Percentiles rank a stretch among this genome's conserved stretches.
Conservation (phyloP, 257 asterid species). For the Verbena officinalis region DNA sequence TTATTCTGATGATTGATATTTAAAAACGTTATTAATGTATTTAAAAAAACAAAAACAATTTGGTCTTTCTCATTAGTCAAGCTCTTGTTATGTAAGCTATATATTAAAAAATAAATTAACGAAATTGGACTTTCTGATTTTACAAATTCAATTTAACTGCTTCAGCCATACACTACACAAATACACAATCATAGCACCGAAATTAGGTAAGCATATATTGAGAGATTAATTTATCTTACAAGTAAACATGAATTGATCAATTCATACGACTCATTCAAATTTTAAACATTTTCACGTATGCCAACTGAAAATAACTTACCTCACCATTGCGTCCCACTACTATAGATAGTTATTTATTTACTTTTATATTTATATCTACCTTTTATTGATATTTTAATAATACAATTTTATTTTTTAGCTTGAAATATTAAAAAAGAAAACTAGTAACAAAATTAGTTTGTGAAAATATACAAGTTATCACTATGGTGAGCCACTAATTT, state of each 20-base stretch:
- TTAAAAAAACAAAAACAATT: background rate
- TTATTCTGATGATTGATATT: no score
- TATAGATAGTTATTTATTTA: no score
- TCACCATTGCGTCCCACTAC: no score
- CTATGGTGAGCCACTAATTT: no score
- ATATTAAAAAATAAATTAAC: background rate
- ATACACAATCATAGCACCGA: no score
- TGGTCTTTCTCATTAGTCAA: background rate
- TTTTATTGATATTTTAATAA: background rate
- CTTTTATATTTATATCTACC: background rate
- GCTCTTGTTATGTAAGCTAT: background rate
- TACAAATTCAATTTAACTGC: background rate
- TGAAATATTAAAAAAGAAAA: background rate
- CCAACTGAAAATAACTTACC: no score
- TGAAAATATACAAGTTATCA: no score
- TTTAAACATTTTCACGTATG: background rate
- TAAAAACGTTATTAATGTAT: no score
- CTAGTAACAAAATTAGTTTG: no score
- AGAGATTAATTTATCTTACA: background rate
- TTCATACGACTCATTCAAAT: constrained; percentile 12
- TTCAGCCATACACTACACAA: no score
- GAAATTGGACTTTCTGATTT: background rate
- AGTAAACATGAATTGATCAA: background rate
- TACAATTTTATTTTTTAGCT: background rate
- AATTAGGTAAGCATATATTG: background rate